These are phyloP conservation scores for Phytopythium delawarense DNA, from an alignment of 352 stramenopile genomes.

Conservation along the genomic window DNA sequence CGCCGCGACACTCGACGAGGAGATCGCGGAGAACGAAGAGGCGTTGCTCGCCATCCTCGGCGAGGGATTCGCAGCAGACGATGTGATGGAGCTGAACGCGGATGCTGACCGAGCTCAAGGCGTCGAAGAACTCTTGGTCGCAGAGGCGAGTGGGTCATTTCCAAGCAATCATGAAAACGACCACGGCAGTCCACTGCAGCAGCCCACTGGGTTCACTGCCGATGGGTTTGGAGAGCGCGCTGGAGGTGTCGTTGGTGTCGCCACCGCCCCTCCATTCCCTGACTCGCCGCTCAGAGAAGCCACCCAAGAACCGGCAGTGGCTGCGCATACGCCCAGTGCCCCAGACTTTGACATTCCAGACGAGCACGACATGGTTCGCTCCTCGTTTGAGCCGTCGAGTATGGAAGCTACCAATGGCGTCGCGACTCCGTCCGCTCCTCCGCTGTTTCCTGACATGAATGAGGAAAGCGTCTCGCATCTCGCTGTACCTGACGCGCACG, in stretches of 20 bases:
- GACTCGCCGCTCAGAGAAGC: neutral
- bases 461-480: neutral
- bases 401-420: neutral
- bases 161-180: slow-evolving; percentile 12
- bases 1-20: slow-evolving; percentile 16
- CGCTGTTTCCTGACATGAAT: slow-evolving; percentile 1
- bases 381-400: neutral
- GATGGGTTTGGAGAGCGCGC: too few relatives aligned
- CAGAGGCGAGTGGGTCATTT: slow-evolving; percentile 19
- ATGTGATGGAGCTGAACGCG: slow-evolving; percentile 1
- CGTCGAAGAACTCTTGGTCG: slow-evolving; percentile 15
- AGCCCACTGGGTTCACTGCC: neutral
- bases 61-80: neutral
- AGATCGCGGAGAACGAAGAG: slow-evolving; percentile 60
- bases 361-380: neutral
- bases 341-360: slow-evolving; percentile 4
- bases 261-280: neutral
- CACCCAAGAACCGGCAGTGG: neutral
- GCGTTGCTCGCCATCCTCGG: slow-evolving; percentile 46
- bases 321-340: neutral
- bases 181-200: neutral
- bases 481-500: too few relatives aligned
- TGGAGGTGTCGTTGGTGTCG: neutral
- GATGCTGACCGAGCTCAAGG: neutral
- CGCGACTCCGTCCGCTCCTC: neutral